Conservation (phyloP, 1,284 basidiomycete genomes). For the Ceratobasidium sp. region DNA sequence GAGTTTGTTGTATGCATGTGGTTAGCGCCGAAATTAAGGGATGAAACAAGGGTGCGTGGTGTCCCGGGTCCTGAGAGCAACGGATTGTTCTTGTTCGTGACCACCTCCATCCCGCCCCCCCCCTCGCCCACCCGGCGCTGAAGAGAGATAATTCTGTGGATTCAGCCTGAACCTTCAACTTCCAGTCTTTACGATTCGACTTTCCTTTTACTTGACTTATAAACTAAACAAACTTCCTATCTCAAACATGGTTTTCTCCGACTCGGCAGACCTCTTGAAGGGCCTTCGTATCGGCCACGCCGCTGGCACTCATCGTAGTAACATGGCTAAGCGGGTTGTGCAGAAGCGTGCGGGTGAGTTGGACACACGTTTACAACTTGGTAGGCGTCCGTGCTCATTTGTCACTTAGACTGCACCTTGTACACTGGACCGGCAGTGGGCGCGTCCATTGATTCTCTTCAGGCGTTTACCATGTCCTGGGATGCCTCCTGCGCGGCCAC, state of each 20-base stretch:
- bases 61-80: conserved; percentile 1
- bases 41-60: conserved; percentile 17
- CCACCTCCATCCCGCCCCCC: neutral
- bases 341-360: conserved; percentile 39
- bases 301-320: conserved; percentile 14
- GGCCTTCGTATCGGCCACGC: conserved; percentile 24
- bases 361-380: neutral
- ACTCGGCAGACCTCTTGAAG: neutral
- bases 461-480: conserved; percentile 76
- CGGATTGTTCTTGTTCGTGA: conserved; percentile 18
- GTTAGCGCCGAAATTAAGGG: conserved; percentile 14
- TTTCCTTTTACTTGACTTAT: conserved; percentile 23
- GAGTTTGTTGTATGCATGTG: conserved; percentile 9
- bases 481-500: conserved; percentile 61
- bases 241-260: neutral
- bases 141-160: conserved; percentile 15
- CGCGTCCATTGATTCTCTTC: conserved; percentile 58
- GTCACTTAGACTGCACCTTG: conserved; percentile 54
- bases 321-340: conserved; percentile 8
- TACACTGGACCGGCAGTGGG: conserved; percentile 71
- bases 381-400: conserved; percentile 1
- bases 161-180: conserved; percentile 9
- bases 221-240: too few relatives aligned
- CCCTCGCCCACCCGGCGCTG: conserved; percentile 1
- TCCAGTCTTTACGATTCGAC: conserved; percentile 40